Evolutionary conservation across 148 eudicot genomes (phyloP).

Genomic region (Persicaria tinctoria): DNA sequence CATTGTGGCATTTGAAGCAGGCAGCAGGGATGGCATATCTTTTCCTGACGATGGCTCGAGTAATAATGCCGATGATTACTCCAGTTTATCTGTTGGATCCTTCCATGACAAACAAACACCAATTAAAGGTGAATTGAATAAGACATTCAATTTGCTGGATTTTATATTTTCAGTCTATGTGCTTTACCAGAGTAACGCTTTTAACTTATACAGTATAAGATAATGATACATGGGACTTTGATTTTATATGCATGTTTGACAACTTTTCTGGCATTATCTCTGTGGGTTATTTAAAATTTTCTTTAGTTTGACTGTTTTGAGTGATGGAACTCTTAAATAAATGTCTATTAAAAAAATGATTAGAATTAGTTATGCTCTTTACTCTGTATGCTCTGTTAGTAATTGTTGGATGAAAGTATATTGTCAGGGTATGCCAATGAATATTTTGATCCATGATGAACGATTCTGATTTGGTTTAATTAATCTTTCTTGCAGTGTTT

Average conservation of each 20-base stretch:
- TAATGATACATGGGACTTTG: not conserved
- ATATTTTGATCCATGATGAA: not conserved
- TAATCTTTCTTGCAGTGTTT: slow-evolving; percentile 27
- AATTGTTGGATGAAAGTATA: no score
- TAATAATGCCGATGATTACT: slow-evolving; percentile 32
- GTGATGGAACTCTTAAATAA: not conserved
- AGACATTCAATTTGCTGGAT: not conserved
- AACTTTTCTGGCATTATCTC: not conserved
- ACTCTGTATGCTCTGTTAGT: no score
- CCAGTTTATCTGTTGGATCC: slow-evolving; percentile 21
- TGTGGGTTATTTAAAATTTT: no score
- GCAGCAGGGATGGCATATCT: slow-evolving; percentile 61
- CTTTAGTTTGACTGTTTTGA: no score
- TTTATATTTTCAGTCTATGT: not conserved
- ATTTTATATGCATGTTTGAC: not conserved
- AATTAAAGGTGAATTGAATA: slow-evolving; percentile 33
- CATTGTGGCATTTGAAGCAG: slow-evolving; percentile 30
- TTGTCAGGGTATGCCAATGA: not conserved
- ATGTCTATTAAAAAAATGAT: no score
- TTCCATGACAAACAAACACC: slow-evolving; percentile 34
- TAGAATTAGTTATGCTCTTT: no score
- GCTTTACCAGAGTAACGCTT: no score
- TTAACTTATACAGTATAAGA: no score
- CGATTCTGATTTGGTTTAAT: not conserved
- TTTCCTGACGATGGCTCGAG: slow-evolving; percentile 36